A percentile compares a stretch with the other conserved stretches of the same genome.
These are phyloP conservation scores for Cucurbita maxima DNA, from an alignment of 306 rosid genomes.

Conservation along the genomic window DNA sequence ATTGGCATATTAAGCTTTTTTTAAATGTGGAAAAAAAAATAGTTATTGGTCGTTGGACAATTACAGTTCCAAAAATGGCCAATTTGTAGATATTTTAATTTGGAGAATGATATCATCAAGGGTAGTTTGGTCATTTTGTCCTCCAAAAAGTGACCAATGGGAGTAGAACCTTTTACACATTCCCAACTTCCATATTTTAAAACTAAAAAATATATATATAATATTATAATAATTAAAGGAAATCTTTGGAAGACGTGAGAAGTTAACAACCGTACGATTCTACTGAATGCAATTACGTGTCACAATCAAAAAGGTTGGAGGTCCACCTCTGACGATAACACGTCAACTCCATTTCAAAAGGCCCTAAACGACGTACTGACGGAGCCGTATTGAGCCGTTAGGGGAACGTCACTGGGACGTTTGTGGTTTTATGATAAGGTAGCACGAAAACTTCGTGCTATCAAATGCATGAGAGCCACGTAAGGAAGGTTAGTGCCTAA, in stretches of 20 bases:
- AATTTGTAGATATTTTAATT: neutral
- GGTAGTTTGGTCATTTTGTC: neutral
- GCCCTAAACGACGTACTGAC: neutral
- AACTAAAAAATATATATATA: neutral
- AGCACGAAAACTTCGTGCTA: neutral
- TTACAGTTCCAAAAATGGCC: neutral
- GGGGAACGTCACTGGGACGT: neutral
- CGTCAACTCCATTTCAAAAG: neutral
- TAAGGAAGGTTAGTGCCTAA: neutral
- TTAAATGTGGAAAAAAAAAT: neutral
- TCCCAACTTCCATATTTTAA: neutral
- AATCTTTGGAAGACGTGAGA: neutral
- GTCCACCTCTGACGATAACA: neutral
- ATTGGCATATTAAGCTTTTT: neutral
- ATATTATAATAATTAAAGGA: neutral
- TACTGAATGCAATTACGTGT: neutral
- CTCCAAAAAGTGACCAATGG: neutral
- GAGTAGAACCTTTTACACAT: neutral
- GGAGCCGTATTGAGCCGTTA: neutral
- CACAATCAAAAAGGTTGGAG: neutral
- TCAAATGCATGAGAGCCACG: constrained; percentile 4
- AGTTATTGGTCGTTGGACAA: neutral
- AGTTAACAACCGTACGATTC: neutral
- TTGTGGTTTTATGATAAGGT: neutral
- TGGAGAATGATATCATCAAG: neutral